Evolutionary conservation across 225 moss, liverwort and hornwort genomes (phyloP).

Genomic region (Polytrichum formosum): DNA sequence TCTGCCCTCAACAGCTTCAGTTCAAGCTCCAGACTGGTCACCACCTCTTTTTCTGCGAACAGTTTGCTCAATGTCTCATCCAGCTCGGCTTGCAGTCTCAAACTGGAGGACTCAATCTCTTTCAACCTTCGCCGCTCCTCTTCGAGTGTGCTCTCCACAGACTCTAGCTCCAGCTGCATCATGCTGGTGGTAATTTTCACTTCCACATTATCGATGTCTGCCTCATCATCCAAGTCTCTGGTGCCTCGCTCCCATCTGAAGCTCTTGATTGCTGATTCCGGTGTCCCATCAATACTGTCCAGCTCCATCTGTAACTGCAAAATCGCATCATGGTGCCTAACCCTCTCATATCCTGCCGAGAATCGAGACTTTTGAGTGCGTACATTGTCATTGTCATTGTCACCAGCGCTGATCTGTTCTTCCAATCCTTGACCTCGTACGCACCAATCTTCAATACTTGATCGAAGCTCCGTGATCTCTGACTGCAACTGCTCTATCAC

Average conservation of each 20-base stretch:
- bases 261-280: constrained; percentile 32
- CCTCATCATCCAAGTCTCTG: constrained; percentile 22
- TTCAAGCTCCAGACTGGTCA: constrained; percentile 40
- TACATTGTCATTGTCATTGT: constrained; percentile 13
- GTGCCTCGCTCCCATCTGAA: constrained; percentile 53
- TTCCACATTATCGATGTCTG: constrained; percentile 32
- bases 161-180: constrained; percentile 74
- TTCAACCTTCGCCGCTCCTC: constrained; percentile 51
- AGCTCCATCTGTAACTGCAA: constrained; percentile 57
- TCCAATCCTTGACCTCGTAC: constrained; percentile 33
- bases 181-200: constrained; percentile 65
- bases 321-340: constrained; percentile 57
- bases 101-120: constrained; percentile 36
- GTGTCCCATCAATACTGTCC: constrained; percentile 47
- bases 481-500: constrained; percentile 49
- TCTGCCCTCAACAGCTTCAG: constrained; percentile 31
- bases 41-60: constrained; percentile 29
- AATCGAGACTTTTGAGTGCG: constrained; percentile 22
- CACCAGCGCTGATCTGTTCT: constrained; percentile 26
- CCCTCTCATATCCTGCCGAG: constrained; percentile 22
- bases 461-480: constrained; percentile 42
- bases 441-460: constrained; percentile 39
- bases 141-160: constrained; percentile 49
- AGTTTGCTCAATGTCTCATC: constrained; percentile 38
- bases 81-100: constrained; percentile 38